Percentiles rank a stretch among this genome's conserved stretches.
phyloP scores from a whole-genome alignment of 345 rosid species.

The Hypericum perforatum region DNA sequence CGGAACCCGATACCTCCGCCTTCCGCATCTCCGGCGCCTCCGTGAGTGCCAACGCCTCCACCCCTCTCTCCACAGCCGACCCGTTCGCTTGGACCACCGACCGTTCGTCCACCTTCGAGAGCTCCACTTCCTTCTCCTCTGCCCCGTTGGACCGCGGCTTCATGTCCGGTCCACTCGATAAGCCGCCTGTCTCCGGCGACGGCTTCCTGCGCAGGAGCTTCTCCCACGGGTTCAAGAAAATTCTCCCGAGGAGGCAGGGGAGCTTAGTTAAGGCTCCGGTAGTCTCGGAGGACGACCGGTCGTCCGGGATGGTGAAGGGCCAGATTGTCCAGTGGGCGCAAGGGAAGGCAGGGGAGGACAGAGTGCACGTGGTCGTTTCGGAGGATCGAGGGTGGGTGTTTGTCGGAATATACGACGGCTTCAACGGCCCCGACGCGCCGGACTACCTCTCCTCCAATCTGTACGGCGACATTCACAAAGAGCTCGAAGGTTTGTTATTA shows the following conservation, averaged over 20 bases:
- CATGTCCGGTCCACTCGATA: conserved; percentile 87
- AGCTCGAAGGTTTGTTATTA: conserved; percentile 56
- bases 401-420: conserved; percentile 91
- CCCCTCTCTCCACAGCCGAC: conserved; percentile 87
- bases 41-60: conserved; percentile 88
- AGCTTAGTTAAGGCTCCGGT: conserved; percentile 77
- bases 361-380: conserved; percentile 76
- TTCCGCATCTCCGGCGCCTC: conserved; percentile 96
- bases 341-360: conserved; percentile 96
- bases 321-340: conserved; percentile 89
- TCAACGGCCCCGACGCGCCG: conserved; percentile 90
- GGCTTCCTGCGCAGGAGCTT: conserved; percentile 71
- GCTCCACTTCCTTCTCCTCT: conserved; percentile 80
- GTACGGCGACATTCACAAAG: conserved; percentile 56
- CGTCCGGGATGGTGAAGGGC: conserved; percentile 17
- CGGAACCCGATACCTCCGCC: conserved; percentile 54
- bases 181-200: conserved; percentile 24
- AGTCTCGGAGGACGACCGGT: conserved; percentile 58
- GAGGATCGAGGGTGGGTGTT: conserved; percentile 84
- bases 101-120: conserved; percentile 82
- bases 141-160: conserved; percentile 83
- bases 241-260: conserved; percentile 57
- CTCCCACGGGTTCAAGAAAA: conserved; percentile 68
- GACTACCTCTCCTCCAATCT: conserved; percentile 64
- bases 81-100: conserved; percentile 51